Percentiles rank a stretch among this genome's conserved stretches.
Evolutionary conservation across 371 early-diverging fungal species (phyloP).

Genomic region (Parasitella parasitica): DNA sequence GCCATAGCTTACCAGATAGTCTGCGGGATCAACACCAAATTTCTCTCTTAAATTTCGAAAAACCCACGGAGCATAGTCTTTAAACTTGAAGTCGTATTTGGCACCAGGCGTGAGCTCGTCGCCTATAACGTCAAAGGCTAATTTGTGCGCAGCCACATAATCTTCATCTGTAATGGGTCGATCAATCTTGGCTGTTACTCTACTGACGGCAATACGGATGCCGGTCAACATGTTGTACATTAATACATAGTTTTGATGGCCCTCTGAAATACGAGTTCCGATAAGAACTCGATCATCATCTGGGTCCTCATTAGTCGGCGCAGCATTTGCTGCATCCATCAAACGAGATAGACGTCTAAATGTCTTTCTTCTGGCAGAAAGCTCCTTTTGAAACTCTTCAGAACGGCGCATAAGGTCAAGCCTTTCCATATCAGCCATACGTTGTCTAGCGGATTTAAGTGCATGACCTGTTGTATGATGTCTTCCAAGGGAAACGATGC

Average conservation of each 20-base stretch:
- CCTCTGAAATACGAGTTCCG: constrained; percentile 68
- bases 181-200: constrained; percentile 83
- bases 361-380: constrained; percentile 37
- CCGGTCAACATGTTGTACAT: constrained; percentile 99
- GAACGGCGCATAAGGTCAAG: constrained; percentile 25
- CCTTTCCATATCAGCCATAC: constrained; percentile 27
- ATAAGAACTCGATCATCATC: constrained; percentile 57
- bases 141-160: constrained; percentile 87
- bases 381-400: constrained; percentile 45
- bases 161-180: constrained; percentile 74
- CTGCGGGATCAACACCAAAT: constrained; percentile 90
- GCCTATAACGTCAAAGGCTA: constrained; percentile 92
- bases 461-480: constrained; percentile 48
- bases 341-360: constrained; percentile 43
- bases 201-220: constrained; percentile 78
- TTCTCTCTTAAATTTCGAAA: constrained; percentile 87
- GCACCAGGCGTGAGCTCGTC: constrained; percentile 92
- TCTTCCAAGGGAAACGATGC: constrained; percentile 18
- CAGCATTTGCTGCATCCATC: constrained; percentile 18
- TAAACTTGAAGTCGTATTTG: constrained; percentile 97
- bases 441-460: constrained; percentile 27
- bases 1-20: constrained; percentile 75
- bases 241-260: constrained; percentile 74
- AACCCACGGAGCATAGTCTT: constrained; percentile 98
- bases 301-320: constrained; percentile 9